Conservation (phyloP, 192 early-diverging fungal species). For the Coemansia sp. region DNA sequence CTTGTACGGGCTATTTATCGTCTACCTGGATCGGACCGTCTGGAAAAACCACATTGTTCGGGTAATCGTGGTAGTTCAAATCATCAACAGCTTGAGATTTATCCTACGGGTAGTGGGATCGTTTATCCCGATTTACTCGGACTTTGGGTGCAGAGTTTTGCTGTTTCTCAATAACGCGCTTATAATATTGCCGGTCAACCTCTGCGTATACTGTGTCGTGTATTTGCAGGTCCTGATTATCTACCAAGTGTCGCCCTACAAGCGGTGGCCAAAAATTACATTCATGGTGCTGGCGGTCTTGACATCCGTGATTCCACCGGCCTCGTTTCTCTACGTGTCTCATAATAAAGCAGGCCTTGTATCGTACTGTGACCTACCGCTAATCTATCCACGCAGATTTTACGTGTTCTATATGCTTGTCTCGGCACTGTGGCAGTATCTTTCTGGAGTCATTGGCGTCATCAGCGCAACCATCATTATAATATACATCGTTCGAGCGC, state of each 20-base stretch:
- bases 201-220: constrained; percentile 33
- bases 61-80: constrained; percentile 25
- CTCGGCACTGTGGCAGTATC: constrained; percentile 24
- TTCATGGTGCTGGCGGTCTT: constrained; percentile 9
- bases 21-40: constrained; percentile 4
- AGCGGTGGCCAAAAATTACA: constrained; percentile 22
- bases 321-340: constrained; percentile 13
- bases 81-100: constrained; percentile 28
- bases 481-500: constrained; percentile 19
- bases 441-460: constrained; percentile 30
- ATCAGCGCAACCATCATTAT: constrained; percentile 14
- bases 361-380: constrained; percentile 11
- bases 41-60: constrained; percentile 36
- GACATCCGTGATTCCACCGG: constrained; percentile 20
- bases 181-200: constrained; percentile 15
- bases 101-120: constrained; percentile 17
- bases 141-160: constrained; percentile 23
- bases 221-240: constrained; percentile 42
- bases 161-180: constrained; percentile 25
- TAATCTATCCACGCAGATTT: not conserved
- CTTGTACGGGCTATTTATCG: constrained; percentile 19
- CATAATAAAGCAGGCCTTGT: not conserved
- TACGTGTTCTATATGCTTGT: constrained; percentile 18
- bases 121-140: not conserved
- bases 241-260: constrained; percentile 29